A percentile compares a stretch with the other conserved stretches of the same genome.
These are phyloP conservation scores for Fusarium sp. DNA, from an alignment of 2,329 filamentous ascomycete genomes.

Conservation along the genomic window DNA sequence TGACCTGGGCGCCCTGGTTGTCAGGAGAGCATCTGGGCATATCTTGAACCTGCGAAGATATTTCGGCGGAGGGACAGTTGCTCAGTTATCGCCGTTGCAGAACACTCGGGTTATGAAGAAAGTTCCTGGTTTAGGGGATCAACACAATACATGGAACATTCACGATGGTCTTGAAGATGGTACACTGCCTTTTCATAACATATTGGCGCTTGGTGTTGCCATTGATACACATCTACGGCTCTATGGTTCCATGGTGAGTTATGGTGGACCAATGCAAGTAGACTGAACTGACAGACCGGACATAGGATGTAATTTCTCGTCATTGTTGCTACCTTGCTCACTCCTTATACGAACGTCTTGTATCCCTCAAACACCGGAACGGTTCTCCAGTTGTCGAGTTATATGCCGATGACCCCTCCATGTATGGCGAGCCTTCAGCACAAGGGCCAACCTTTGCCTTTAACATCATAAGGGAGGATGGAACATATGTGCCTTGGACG, in stretches of 20 bases:
- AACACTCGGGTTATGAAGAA: constrained; percentile 56
- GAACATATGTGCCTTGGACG: constrained; percentile 68
- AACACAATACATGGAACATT: constrained; percentile 59
- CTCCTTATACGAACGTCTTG: constrained; percentile 65
- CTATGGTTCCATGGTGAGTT: constrained; percentile 67
- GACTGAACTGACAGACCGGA: too few species aligned
- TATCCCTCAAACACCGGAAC: constrained; percentile 66
- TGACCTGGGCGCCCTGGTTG: constrained; percentile 73
- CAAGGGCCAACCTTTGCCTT: constrained; percentile 77
- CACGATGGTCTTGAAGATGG: constrained; percentile 78
- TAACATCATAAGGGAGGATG: constrained; percentile 70
- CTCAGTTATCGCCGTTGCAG: constrained; percentile 60
- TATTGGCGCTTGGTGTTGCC: constrained; percentile 73
- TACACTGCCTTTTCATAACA: constrained; percentile 75
- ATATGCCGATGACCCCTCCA: constrained; percentile 64
- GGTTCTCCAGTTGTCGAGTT: constrained; percentile 66
- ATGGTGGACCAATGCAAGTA: too few species aligned
- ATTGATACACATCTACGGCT: constrained; percentile 70
- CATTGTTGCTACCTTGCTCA: constrained; percentile 70
- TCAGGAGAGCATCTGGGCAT: constrained; percentile 69
- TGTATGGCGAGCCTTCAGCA: constrained; percentile 65
- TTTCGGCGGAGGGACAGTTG: constrained; percentile 79
- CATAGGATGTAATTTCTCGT: constrained; percentile 64
- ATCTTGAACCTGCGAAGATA: constrained; percentile 70
- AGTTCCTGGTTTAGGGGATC: constrained; percentile 55